A percentile compares a stretch with the other conserved stretches of the same genome.
Evolutionary conservation across 805 yeast species (phyloP).

Genomic region (Cyberlindnera galapagoensis): DNA sequence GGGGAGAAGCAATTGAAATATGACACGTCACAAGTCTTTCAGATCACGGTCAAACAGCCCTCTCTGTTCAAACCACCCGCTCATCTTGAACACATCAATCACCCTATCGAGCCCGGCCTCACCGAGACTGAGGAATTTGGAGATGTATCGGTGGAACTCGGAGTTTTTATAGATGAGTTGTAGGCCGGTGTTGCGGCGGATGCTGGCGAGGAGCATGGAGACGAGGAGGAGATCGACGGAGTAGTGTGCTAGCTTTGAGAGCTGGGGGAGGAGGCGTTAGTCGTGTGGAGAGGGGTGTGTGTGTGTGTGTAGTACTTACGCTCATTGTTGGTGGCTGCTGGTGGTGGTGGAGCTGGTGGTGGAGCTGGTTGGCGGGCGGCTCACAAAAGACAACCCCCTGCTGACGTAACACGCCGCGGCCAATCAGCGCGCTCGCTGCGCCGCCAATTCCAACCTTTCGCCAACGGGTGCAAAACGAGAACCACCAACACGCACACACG

Average conservation of each 20-base stretch:
- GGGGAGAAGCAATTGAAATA: too few relatives aligned
- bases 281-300: too few relatives aligned
- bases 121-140: constrained; percentile 51
- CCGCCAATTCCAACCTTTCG: neutral
- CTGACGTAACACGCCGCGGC: neutral
- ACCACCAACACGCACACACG: neutral
- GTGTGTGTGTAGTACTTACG: too few relatives aligned
- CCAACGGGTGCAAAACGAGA: neutral
- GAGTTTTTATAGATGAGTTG: constrained; percentile 28
- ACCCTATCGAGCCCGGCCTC: constrained; percentile 49
- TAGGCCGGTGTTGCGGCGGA: constrained; percentile 77
- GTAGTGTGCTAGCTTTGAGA: constrained; percentile 64
- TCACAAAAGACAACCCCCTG: neutral
- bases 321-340: too few relatives aligned
- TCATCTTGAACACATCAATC: constrained; percentile 37
- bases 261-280: too few relatives aligned
- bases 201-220: constrained; percentile 82
- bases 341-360: too few relatives aligned
- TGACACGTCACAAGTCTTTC: too few relatives aligned
- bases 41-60: constrained; percentile 12
- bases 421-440: too few relatives aligned
- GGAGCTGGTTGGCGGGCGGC: too few relatives aligned
- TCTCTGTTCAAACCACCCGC: constrained; percentile 38
- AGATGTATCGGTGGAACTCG: constrained; percentile 40
- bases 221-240: constrained; percentile 71